A percentile compares a stretch with the other conserved stretches of the same genome.
Evolutionary conservation across 1,284 basidiomycete genomes (phyloP).

Genomic region (Trichosporon ovoides): DNA sequence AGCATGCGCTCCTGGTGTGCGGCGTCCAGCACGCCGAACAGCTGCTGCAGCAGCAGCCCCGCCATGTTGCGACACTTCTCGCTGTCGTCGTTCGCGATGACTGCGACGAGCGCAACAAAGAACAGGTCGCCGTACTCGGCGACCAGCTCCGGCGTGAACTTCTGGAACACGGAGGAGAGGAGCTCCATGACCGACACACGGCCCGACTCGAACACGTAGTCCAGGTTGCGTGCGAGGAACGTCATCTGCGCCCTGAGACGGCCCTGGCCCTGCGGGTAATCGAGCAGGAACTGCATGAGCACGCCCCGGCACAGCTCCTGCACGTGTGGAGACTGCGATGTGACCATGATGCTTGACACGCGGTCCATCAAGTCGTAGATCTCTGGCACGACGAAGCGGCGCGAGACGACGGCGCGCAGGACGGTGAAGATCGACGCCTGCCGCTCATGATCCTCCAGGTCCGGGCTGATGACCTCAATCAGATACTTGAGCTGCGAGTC

Average conservation of each 20-base stretch:
- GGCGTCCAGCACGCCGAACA: constrained; percentile 65
- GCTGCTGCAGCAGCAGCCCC: constrained; percentile 68
- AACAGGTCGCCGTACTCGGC: constrained; percentile 81
- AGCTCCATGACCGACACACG: constrained; percentile 89
- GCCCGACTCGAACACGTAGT: constrained; percentile 86
- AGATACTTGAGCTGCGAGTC: constrained; percentile 86
- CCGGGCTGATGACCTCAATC: constrained; percentile 76
- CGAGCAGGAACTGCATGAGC: constrained; percentile 89
- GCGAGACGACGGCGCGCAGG: constrained; percentile 83
- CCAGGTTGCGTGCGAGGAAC: constrained; percentile 89
- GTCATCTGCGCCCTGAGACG: constrained; percentile 81
- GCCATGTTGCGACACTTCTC: constrained; percentile 83
- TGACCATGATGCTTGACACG: constrained; percentile 90
- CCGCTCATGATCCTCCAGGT: constrained; percentile 87
- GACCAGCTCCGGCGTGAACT: constrained; percentile 75
- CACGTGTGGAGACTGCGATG: constrained; percentile 82
- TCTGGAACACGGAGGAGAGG: constrained; percentile 71
- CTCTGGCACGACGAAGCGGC: constrained; percentile 90
- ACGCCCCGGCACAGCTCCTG: constrained; percentile 86
- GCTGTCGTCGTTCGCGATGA: constrained; percentile 88
- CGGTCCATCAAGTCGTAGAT: constrained; percentile 97
- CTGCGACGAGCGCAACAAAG: constrained; percentile 88
- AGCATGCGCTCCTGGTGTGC: constrained; percentile 57
- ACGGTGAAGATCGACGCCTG: constrained; percentile 84
- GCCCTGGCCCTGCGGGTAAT: constrained; percentile 95